Evolutionary conservation across 371 early-diverging fungal species (phyloP), one percentile per base, ranked within the genome.

Genomic region (Zancudomyces culisetae): DNA sequence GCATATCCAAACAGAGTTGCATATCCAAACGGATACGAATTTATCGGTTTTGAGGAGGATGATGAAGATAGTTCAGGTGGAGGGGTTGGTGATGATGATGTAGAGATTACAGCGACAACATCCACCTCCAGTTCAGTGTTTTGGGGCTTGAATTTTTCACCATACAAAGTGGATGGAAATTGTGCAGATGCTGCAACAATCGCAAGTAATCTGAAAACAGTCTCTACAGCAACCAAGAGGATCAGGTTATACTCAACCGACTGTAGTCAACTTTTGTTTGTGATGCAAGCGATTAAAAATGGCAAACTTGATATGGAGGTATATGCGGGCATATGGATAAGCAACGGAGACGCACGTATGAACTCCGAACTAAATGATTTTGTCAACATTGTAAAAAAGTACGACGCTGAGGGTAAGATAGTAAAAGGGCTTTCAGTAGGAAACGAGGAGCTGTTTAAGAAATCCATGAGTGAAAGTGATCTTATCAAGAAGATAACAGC

Each of bases 231-330:
- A 0, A 56, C 66, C 42, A 27, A 43, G 27, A 67, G 63, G 55
- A 59, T 66, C 42, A 64, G 66, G 21, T 56, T 66, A 23, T 66
- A 67, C 45, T 66, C 66, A 12, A 62, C 66, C 15, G 66, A 66
- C 55, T 66, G 66, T 54, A 58, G 58, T 20, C 66, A 66, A 54
- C 52, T 66, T 41, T 29, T 51, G 35, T 48, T 27, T 39, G 66
- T 55, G 2, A 42, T 59, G 24, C 54, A 66, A 53, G 66, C 66
- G 0, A 55, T 66, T 30, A 52, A 35, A 27, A 40, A 42, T 24
- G 45, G 45, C 54, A 61, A 61, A 42, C 28, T 66, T 12, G 27
- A 24, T 2, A 42, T 66, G 13, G 39, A 35, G 26, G 54, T 66
- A 50, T 46, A 66, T 26, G 68, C 68, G 2, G 66, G 66, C 1